Evolutionary conservation across 768 basidiomycete genomes (phyloP), one percentile per base, ranked within the genome.

Genomic region (Psilocybe cubensis): DNA sequence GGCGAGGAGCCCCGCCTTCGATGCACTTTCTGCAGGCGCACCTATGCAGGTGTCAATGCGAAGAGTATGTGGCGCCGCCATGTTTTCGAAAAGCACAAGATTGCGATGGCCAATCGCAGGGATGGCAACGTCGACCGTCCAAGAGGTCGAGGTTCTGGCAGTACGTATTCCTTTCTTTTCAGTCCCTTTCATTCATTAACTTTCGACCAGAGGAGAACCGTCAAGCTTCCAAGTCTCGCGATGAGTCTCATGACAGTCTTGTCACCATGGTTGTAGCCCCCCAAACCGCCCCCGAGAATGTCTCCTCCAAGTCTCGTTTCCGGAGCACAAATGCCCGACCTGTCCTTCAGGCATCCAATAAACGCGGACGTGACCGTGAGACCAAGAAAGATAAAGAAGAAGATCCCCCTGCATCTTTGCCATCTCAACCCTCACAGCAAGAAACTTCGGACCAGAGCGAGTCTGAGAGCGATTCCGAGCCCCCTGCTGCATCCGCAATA

Each of bases 11-110:
- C 91, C 7, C 76, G 88, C 17, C 78, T 94, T 23, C 80, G 91
- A 46, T 94, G 91, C 72, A 93, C 91, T 1, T 92, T 94, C 66
- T 94, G 91, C 64, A 76, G 92, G 62, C 81, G 92, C 62, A 88
- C 86, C 4, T 94, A 94, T 64, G 88, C 91, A 3, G 91, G 91
- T 10, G 89, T 91, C 28, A 94, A 94, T 68, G 92, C 91, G 5
- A 92, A 93, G 73, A 92, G 91, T 67, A 94, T 94, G 91, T 94
- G 91, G 91, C 76, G 91, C 57, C 80, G 91, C 45, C 91, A 94
- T 70, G 91, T 94, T 27, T 92, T 88, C 60, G 92, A 94, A 73
- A 92, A 93, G 67, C 91, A 94, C 70, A 92, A 91, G 72, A 90
- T 94, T 66, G 89, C 91, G 35, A 93, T 94, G 92, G 81, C 90